These are phyloP conservation scores for Hippophae gyantsensis DNA, from an alignment of 306 rosid species.

Conservation along the genomic window DNA sequence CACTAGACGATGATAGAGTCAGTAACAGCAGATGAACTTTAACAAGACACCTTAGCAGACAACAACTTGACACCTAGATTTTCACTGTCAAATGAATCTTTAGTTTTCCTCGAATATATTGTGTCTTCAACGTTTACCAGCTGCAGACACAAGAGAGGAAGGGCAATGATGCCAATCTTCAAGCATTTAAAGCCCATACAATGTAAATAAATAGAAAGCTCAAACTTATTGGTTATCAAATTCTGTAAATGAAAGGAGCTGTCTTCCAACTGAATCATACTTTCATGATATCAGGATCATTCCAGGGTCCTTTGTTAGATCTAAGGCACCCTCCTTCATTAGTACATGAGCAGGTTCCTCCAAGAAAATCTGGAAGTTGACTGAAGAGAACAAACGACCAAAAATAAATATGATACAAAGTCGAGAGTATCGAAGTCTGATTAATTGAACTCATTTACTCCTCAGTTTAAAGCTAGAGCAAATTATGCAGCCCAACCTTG, in stretches of 20 bases:
- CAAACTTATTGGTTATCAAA: constrained; percentile 7
- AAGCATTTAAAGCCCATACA: constrained; percentile 4
- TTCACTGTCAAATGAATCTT: constrained; percentile 26
- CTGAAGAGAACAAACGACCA: constrained; percentile 34
- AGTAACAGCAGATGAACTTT: constrained; percentile 13
- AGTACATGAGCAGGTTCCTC: constrained; percentile 83
- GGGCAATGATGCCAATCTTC: constrained; percentile 15
- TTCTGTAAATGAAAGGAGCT: constrained; percentile 7
- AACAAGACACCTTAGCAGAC: constrained; percentile 43
- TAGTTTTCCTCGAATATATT: constrained; percentile 31
- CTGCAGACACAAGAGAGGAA: constrained; percentile 37
- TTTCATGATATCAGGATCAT: constrained; percentile 67
- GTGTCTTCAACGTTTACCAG: constrained; percentile 53
- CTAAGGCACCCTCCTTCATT: constrained; percentile 84
- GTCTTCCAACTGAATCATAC: constrained; percentile 39
- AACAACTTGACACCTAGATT: constrained; percentile 35
- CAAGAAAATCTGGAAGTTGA: constrained; percentile 89
- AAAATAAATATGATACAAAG: constrained; percentile 10
- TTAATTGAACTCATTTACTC: not conserved
- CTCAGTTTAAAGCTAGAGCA: not conserved
- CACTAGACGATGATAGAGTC: constrained; percentile 16
- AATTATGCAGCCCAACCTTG: constrained; percentile 48
- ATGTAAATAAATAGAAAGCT: constrained; percentile 18
- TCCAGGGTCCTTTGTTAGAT: constrained; percentile 96
- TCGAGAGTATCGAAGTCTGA: too few relatives aligned